phyloP scores from a whole-genome alignment of 2,329 filamentous ascomycete genomes.

The Lecanicillium sp. region DNA sequence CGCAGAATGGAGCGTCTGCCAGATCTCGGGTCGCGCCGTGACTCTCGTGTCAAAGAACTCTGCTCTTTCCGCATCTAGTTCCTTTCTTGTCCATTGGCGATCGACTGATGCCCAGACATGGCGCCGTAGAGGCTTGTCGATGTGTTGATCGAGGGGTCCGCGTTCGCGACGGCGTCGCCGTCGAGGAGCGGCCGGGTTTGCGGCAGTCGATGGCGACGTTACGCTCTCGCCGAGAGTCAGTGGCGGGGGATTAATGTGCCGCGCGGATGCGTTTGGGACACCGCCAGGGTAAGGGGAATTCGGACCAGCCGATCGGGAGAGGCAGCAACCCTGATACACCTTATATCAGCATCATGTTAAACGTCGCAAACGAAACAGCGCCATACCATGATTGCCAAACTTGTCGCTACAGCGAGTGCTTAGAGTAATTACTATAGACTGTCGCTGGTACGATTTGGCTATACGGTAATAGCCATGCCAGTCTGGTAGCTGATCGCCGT shows the following conservation, averaged over 20 bases:
- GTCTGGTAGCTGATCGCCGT: background rate
- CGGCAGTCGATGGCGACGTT: constrained; percentile 21
- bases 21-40: constrained; percentile 69
- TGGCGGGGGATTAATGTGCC: constrained; percentile 44
- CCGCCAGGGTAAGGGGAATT: constrained; percentile 50
- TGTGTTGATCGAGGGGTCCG: constrained; percentile 53
- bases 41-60: constrained; percentile 92
- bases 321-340: constrained; percentile 50
- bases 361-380: background rate
- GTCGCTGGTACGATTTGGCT: background rate
- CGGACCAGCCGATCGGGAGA: constrained; percentile 46
- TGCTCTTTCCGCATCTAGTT: constrained; percentile 63
- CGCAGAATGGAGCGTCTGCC: constrained; percentile 66
- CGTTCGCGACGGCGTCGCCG: constrained; percentile 31
- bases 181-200: constrained; percentile 19
- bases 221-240: constrained; percentile 27
- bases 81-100: constrained; percentile 61
- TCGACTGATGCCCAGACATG: constrained; percentile 61
- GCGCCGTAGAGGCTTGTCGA: constrained; percentile 61
- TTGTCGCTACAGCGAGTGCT: background rate
- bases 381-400: constrained; percentile 8
- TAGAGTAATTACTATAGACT: background rate
- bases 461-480: constrained; percentile 1
- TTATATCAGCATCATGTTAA: background rate
- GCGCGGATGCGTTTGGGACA: constrained; percentile 43